Evolutionary conservation across 306 rosid genomes (phyloP).

Genomic region (Cicer yamashitae): DNA sequence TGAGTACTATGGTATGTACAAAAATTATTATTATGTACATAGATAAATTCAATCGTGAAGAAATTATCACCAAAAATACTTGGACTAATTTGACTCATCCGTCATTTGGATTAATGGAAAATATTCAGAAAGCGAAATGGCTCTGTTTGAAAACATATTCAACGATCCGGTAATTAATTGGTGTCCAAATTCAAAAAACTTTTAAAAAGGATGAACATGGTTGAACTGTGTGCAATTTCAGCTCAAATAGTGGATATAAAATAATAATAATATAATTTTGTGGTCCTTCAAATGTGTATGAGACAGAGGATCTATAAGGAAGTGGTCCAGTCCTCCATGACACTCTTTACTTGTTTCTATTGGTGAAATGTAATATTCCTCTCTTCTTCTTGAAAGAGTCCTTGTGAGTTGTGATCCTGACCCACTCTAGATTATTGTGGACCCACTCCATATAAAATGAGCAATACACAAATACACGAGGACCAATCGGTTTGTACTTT

Average conservation of each 20-base stretch:
- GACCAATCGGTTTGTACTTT: background rate
- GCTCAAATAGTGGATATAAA: constrained; percentile 8
- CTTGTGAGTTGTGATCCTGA: background rate
- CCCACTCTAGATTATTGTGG: background rate
- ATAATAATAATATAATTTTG: background rate
- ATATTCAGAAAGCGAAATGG: too few relatives aligned
- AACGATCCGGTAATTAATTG: background rate
- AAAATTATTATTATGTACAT: too few relatives aligned
- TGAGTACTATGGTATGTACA: too few relatives aligned
- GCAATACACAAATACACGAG: background rate
- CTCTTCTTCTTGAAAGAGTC: constrained; percentile 7
- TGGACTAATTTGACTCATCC: too few relatives aligned
- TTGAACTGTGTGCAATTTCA: constrained; percentile 4
- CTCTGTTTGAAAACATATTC: background rate
- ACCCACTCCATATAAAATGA: background rate
- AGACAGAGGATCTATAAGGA: background rate
- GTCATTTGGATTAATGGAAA: too few relatives aligned
- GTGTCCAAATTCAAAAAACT: background rate
- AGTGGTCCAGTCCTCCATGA: background rate
- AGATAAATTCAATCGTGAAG: too few relatives aligned
- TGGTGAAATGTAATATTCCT: constrained; percentile 30
- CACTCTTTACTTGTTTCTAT: constrained; percentile 8
- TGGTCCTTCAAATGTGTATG: constrained; percentile 40
- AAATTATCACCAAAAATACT: too few relatives aligned
- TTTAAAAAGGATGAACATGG: background rate